Percentiles rank a stretch among this genome's conserved stretches.
These are phyloP conservation scores for Kwoniella pini DNA, from an alignment of 768 basidiomycete species.

Conservation along the genomic window DNA sequence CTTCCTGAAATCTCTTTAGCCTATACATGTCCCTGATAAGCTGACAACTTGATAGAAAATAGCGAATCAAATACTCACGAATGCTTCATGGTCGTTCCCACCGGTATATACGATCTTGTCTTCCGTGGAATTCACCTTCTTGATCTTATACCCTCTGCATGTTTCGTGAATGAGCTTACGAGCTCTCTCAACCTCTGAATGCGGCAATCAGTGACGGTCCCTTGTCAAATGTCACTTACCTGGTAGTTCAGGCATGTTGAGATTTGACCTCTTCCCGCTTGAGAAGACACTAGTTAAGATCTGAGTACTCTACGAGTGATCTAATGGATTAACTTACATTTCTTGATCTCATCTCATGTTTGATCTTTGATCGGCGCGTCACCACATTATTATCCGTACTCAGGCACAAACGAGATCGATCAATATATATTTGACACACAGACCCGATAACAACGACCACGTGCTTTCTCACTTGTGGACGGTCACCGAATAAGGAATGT, in stretches of 20 bases:
- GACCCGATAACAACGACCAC: too few relatives aligned
- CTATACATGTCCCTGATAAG: too few relatives aligned
- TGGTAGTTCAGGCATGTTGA: slow-evolving; percentile 62
- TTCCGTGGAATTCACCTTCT: slow-evolving; percentile 62
- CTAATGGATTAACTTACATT: too few relatives aligned
- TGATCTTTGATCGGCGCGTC: too few relatives aligned
- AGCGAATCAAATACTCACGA: slow-evolving; percentile 60
- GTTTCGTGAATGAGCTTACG: slow-evolving; percentile 61
- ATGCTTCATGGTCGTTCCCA: slow-evolving; percentile 62
- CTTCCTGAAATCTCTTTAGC: slow-evolving; percentile 59
- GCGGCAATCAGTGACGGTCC: not conserved
- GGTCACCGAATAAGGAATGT: too few relatives aligned
- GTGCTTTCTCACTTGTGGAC: too few relatives aligned
- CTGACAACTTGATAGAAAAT: too few relatives aligned
- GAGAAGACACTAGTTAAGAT: too few relatives aligned
- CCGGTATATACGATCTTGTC: slow-evolving; percentile 66
- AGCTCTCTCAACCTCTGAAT: slow-evolving; percentile 70
- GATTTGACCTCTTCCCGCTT: too few relatives aligned
- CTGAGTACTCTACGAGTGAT: too few relatives aligned
- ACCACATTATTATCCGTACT: not conserved
- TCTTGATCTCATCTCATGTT: too few relatives aligned
- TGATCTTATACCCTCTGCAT: slow-evolving; percentile 62
- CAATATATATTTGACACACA: too few relatives aligned
- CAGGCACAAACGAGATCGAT: not conserved
- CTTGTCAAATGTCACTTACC: slow-evolving; percentile 51